phyloP scores from a whole-genome alignment of 768 basidiomycete genomes.

The Grammothele lineata region DNA sequence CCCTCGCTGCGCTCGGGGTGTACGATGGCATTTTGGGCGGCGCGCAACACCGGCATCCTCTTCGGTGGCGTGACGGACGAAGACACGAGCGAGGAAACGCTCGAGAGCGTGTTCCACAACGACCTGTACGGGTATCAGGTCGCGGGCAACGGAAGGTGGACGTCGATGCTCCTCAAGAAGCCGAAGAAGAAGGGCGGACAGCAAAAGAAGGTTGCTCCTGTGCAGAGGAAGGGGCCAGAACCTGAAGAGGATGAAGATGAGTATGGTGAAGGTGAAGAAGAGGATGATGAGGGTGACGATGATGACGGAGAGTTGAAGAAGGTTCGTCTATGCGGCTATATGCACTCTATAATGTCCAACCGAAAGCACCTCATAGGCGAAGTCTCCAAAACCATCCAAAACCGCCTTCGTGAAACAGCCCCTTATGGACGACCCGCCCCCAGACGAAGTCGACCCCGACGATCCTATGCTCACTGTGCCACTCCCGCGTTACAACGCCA shows the following conservation, averaged over 20 bases:
- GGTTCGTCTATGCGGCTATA: neutral
- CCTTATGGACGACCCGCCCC: conserved; percentile 9
- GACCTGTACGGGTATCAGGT: conserved; percentile 83
- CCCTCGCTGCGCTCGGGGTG: conserved; percentile 75
- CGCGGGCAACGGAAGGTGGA: conserved; percentile 71
- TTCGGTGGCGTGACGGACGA: conserved; percentile 91
- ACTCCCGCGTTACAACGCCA: conserved; percentile 77
- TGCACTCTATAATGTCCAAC: neutral
- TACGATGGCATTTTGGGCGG: conserved; percentile 79
- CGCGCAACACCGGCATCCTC: conserved; percentile 65
- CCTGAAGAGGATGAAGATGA: conserved; percentile 19
- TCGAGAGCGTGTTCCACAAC: conserved; percentile 86
- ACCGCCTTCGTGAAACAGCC: neutral
- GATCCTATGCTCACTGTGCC: conserved; percentile 61
- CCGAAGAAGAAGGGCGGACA: conserved; percentile 55
- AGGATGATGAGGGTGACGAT: conserved; percentile 14
- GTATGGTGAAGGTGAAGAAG: too few relatives aligned
- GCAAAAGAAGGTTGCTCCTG: conserved; percentile 34
- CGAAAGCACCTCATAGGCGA: neutral
- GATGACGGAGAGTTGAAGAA: conserved; percentile 13
- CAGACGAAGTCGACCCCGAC: conserved; percentile 46
- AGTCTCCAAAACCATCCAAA: neutral
- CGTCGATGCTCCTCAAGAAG: conserved; percentile 63
- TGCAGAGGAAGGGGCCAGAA: conserved; percentile 8
- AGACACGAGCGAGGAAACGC: conserved; percentile 75